Evolutionary conservation across 1,284 basidiomycete species (phyloP).

Genomic region (Fomitiporia mediterranea): DNA sequence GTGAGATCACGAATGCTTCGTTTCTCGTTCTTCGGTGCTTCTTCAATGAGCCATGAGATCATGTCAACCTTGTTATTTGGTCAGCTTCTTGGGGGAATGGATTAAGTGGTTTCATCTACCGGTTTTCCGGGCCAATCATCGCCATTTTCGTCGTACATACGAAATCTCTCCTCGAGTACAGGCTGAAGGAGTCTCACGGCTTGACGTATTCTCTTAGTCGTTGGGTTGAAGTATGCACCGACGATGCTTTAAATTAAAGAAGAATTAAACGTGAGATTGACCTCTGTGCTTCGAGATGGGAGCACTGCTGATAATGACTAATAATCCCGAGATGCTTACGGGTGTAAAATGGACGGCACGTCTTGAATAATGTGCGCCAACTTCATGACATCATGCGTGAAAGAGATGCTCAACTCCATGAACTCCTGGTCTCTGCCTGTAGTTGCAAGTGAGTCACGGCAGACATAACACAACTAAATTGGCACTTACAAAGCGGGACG

Average conservation of each 20-base stretch:
- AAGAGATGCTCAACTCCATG: constrained; percentile 32
- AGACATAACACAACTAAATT: not conserved
- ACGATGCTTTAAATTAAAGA: constrained; percentile 2
- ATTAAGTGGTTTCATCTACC: constrained; percentile 25
- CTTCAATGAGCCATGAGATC: constrained; percentile 18
- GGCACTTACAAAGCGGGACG: constrained; percentile 34
- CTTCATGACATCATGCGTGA: constrained; percentile 30
- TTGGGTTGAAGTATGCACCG: not conserved
- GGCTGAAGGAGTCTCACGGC: constrained; percentile 31
- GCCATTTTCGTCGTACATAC: constrained; percentile 30
- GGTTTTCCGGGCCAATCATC: constrained; percentile 36
- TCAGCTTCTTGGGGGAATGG: too few relatives aligned
- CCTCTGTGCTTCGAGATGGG: too few relatives aligned
- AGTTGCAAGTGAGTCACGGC: too few relatives aligned
- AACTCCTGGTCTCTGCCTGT: constrained; percentile 40
- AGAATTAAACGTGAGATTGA: not conserved
- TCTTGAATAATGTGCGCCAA: constrained; percentile 27
- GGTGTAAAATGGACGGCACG: constrained; percentile 33
- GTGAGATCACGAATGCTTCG: constrained; percentile 20
- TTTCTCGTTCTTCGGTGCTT: constrained; percentile 16
- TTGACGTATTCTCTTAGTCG: constrained; percentile 16
- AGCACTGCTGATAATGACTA: not conserved
- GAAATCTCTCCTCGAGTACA: constrained; percentile 35
- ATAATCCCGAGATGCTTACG: constrained; percentile 4
- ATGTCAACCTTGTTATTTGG: constrained; percentile 7